These are phyloP conservation scores for Metarhizium rileyi DNA, from an alignment of 2,329 filamentous ascomycete species.

Conservation along the genomic window DNA sequence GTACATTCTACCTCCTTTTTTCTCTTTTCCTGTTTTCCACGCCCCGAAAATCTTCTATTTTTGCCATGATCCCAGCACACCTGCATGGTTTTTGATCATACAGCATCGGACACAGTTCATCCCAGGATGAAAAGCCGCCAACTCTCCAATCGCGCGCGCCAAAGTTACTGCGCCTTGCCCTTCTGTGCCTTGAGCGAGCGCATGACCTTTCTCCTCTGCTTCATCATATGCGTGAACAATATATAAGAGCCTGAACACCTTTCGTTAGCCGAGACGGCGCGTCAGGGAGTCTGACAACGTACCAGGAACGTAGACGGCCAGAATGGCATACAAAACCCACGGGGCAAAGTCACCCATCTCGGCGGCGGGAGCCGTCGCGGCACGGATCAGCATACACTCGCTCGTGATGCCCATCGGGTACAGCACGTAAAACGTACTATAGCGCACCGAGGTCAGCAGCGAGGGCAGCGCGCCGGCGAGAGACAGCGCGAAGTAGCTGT, in stretches of 20 bases:
- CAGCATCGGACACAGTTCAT: not conserved
- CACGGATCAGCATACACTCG: constrained; percentile 74
- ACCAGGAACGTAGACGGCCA: constrained; percentile 75
- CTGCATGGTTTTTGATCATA: not conserved
- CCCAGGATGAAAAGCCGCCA: not conserved
- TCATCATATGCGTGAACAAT: constrained; percentile 91
- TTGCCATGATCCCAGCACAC: not conserved
- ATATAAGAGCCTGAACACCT: constrained; percentile 55
- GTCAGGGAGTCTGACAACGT: constrained; percentile 24
- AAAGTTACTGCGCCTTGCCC: constrained; percentile 30
- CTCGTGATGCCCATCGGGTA: constrained; percentile 88
- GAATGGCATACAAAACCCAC: constrained; percentile 51
- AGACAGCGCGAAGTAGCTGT: constrained; percentile 78
- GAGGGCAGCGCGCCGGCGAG: constrained; percentile 53
- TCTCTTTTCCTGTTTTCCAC: not conserved
- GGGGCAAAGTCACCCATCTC: constrained; percentile 36
- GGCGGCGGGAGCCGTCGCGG: constrained; percentile 51
- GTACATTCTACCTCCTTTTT: not conserved
- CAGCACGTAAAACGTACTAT: constrained; percentile 87
- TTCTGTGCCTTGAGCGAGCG: constrained; percentile 45
- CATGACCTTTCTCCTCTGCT: constrained; percentile 73
- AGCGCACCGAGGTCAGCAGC: constrained; percentile 69
- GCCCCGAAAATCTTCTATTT: too few relatives aligned
- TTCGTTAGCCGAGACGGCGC: not conserved
- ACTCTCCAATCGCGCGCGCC: too few relatives aligned